Evolutionary conservation across 2,329 filamentous ascomycete genomes (phyloP).

Genomic region (Ophiostoma sp.): DNA sequence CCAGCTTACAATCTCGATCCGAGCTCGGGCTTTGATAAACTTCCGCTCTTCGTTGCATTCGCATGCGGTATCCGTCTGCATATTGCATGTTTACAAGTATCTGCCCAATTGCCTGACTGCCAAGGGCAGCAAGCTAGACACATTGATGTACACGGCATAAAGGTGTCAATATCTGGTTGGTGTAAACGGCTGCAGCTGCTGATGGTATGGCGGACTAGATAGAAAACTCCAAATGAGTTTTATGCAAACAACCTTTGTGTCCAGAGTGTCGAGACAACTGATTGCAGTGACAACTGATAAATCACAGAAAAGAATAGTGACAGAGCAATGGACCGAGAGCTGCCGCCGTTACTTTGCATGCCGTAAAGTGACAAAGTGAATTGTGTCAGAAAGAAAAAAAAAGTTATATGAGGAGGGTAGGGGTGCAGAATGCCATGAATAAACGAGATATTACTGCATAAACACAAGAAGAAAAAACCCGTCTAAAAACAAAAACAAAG

Average conservation of each 20-base stretch:
- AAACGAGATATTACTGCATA: not conserved
- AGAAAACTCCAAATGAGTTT: not conserved
- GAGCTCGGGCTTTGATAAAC: not conserved
- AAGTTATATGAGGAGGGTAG: conserved; percentile 3
- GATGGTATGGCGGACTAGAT: not conserved
- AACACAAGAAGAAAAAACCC: not conserved
- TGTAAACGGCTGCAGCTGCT: not conserved
- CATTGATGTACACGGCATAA: not conserved
- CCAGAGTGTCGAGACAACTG: too few relatives aligned
- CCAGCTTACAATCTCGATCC: not conserved
- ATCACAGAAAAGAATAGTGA: not conserved
- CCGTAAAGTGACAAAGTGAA: not conserved
- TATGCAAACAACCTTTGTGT: not conserved
- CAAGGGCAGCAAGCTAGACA: not conserved
- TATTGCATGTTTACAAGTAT: not conserved
- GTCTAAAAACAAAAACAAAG: not conserved
- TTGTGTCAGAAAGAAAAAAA: not conserved
- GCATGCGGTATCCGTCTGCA: not conserved
- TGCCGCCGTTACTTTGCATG: not conserved
- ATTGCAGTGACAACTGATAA: not conserved
- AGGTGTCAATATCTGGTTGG: not conserved
- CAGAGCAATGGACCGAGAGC: not conserved
- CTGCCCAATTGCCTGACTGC: not conserved
- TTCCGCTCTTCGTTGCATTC: not conserved
- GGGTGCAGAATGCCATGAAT: not conserved